Evolutionary conservation across 108 stramenopile species (phyloP), one percentile per base, ranked within the genome.

Genomic region (Skeletonema menzelii): DNA sequence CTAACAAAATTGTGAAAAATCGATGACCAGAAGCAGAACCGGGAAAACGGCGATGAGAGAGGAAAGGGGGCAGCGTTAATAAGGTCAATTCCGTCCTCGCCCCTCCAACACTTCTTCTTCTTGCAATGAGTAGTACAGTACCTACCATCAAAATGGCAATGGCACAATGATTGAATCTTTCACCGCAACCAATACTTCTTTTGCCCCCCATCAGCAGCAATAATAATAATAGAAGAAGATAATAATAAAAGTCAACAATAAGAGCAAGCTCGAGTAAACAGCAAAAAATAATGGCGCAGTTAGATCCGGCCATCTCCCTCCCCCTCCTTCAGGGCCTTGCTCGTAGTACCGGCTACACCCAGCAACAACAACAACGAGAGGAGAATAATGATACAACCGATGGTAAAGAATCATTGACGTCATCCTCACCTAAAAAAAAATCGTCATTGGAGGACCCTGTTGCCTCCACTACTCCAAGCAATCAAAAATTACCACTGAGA

Each of bases 301-400:
- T 49, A 40, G 68, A 76, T 58, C 68, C 61, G 24, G 13, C 68
- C 62, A 61, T 76, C 53, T 40, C 60, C 19, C 55, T 76, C 32
- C 75, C 75, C 38, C 56, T 76, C 27, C 26, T 76, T 4, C 55
- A 57, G 0, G 75, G 75, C 37, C 68, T 76, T 15, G 40, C 56
- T 56, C 61, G 68, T 0, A 55, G 59, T 20, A 44, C 30, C 4
- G 67, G 75, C 11, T 42, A 27, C 44, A 24, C 26, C 24, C 26
- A 42, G 35, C 13, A 37, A 20, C 26, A 24, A 34, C 13, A 37
- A 20, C 26, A 24, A 34, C 55, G 17, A 13, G 26, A 60, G 20
- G 10, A 24, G 22, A 10, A 53, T 22, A 8, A 53, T 5, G 24
- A 8, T 22, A 24, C 49, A 2, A 53, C 20, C 2, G 20, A 31